Evolutionary conservation across 306 rosid genomes (phyloP).

Genomic region (Cyamopsis tetragonoloba): DNA sequence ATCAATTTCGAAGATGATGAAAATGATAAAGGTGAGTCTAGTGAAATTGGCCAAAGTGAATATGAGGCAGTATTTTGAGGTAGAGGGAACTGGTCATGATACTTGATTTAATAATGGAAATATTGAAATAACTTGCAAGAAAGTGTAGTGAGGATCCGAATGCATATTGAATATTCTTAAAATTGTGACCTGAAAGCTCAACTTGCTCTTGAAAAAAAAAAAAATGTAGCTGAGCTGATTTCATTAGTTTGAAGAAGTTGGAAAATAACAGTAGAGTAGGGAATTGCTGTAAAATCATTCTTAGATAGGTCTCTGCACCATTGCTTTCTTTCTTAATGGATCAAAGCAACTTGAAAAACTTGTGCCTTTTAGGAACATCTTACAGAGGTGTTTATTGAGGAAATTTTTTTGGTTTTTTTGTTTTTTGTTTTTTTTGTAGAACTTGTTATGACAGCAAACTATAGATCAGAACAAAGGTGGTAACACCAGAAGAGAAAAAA

Average conservation of each 20-base stretch:
- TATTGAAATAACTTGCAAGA: constrained; percentile 46
- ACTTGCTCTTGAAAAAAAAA: too few species aligned
- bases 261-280: constrained; percentile 8
- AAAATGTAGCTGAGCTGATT: constrained; percentile 64
- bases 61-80: constrained; percentile 62
- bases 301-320: not conserved
- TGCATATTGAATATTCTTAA: constrained; percentile 42
- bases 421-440: too few species aligned
- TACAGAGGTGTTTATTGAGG: too few species aligned
- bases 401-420: too few species aligned
- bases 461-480: too few species aligned
- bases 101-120: constrained; percentile 62
- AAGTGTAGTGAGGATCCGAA: constrained; percentile 33
- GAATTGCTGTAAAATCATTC: not conserved
- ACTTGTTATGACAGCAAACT: too few species aligned
- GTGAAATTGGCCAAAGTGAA: constrained; percentile 73
- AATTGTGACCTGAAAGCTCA: constrained; percentile 56
- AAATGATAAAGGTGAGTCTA: constrained; percentile 68
- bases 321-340: not conserved
- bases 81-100: constrained; percentile 46
- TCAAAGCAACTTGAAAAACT: too few species aligned
- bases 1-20: constrained; percentile 76
- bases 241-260: constrained; percentile 42
- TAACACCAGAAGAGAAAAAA: too few species aligned
- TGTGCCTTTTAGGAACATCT: too few species aligned